Conservation (phyloP, 2,329 filamentous ascomycete genomes). For the Beauveria pseudobassiana region DNA sequence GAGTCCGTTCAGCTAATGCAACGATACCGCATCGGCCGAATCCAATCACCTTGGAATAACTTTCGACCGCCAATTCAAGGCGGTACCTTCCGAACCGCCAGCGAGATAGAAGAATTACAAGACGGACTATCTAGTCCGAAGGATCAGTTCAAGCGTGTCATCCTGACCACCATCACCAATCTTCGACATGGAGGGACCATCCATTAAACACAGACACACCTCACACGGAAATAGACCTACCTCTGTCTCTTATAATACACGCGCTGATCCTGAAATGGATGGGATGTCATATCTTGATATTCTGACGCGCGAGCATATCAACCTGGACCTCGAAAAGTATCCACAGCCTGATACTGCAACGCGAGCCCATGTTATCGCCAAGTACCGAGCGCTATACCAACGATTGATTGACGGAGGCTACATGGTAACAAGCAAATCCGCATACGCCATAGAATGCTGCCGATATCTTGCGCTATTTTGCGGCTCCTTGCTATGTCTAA, state of each 20-base stretch:
- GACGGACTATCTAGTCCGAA: constrained; percentile 14
- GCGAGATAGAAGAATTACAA: constrained; percentile 20
- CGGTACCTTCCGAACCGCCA: constrained; percentile 57
- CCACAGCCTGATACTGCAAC: constrained; percentile 64
- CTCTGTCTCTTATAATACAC: constrained; percentile 55
- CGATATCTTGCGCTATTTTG: constrained; percentile 62
- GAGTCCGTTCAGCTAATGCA: constrained; percentile 72
- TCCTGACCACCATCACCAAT: constrained; percentile 46
- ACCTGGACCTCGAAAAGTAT: constrained; percentile 68
- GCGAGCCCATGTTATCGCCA: constrained; percentile 67
- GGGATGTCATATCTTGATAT: constrained; percentile 63
- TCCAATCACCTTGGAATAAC: constrained; percentile 78
- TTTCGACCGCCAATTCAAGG: constrained; percentile 90
- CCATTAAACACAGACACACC: constrained; percentile 24
- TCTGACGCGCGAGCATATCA: constrained; percentile 66
- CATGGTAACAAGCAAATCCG: constrained; percentile 75
- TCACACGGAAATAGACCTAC: constrained; percentile 26
- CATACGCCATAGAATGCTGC: constrained; percentile 66
- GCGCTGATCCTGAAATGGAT: constrained; percentile 39
- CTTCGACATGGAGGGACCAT: constrained; percentile 33
- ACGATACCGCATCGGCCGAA: constrained; percentile 73
- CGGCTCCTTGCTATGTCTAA: constrained; percentile 54
- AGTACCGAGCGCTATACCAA: constrained; percentile 72
- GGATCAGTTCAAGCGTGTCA: constrained; percentile 34
- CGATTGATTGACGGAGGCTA: constrained; percentile 67